phyloP scores from a whole-genome alignment of 805 yeast species.

The Yarrowia deformans region DNA sequence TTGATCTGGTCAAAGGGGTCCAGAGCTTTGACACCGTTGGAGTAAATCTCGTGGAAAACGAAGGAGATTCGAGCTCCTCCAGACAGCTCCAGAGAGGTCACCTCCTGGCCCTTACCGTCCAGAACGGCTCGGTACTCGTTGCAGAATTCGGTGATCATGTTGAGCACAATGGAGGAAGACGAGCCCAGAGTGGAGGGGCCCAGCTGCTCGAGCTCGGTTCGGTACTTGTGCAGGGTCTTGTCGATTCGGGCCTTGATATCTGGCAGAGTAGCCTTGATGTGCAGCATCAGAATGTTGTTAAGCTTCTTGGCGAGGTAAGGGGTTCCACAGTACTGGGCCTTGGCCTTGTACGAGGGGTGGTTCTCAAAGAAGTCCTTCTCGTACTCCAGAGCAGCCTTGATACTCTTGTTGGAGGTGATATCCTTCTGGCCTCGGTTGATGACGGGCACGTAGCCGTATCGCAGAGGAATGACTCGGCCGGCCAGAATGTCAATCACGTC shows the following conservation, averaged over 20 bases:
- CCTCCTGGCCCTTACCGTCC: constrained; percentile 91
- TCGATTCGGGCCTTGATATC: constrained; percentile 92
- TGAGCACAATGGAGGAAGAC: constrained; percentile 86
- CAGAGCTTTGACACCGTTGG: constrained; percentile 87
- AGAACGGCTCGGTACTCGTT: constrained; percentile 90
- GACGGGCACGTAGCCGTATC: constrained; percentile 96
- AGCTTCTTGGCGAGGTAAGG: constrained; percentile 93
- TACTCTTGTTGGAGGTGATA: constrained; percentile 85
- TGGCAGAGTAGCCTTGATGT: constrained; percentile 86
- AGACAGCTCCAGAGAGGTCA: constrained; percentile 86
- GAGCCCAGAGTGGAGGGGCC: constrained; percentile 70
- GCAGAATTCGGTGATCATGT: constrained; percentile 89
- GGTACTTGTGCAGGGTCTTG: constrained; percentile 82
- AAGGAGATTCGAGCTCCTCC: constrained; percentile 99
- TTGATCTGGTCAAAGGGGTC: constrained; percentile 97
- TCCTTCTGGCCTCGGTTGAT: constrained; percentile 97
- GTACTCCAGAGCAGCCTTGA: constrained; percentile 82
- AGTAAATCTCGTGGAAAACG: constrained; percentile 95
- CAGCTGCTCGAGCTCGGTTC: constrained; percentile 73
- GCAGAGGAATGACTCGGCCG: constrained; percentile 91
- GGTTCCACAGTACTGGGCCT: constrained; percentile 98
- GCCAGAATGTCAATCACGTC: constrained; percentile 95
- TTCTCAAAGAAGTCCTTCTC: constrained; percentile 83
- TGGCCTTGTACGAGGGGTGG: constrained; percentile 89
- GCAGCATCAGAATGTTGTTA: constrained; percentile 85